These are phyloP conservation scores for Epichloe typhina DNA, from an alignment of 2,329 filamentous ascomycete genomes.

Conservation along the genomic window DNA sequence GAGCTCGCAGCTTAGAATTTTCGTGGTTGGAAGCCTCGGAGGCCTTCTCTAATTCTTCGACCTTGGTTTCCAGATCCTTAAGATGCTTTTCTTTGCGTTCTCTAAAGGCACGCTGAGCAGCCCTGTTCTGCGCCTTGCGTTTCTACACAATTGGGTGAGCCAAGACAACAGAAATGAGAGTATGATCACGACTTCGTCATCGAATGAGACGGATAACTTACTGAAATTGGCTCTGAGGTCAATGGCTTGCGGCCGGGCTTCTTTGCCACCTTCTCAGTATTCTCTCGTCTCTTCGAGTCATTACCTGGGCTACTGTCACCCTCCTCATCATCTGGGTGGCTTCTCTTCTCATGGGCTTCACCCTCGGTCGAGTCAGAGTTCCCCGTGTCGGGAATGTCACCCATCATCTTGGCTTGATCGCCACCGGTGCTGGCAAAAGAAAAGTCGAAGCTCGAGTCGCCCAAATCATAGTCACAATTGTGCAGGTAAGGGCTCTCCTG, in stretches of 20 bases:
- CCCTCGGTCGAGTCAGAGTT: constrained; percentile 47
- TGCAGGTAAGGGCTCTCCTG: constrained; percentile 76
- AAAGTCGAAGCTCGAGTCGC: constrained; percentile 67
- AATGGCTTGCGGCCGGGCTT: constrained; percentile 94
- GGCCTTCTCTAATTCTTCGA: constrained; percentile 64
- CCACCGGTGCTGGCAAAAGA: constrained; percentile 24
- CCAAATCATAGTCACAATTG: constrained; percentile 61
- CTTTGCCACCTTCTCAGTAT: constrained; percentile 76
- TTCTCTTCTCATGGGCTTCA: constrained; percentile 52
- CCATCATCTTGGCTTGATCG: constrained; percentile 57
- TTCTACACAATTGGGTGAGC: constrained; percentile 42
- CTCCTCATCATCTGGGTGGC: constrained; percentile 57
- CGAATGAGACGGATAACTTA: constrained; percentile 37
- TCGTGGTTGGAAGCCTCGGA: constrained; percentile 76
- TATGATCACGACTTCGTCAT: background rate
- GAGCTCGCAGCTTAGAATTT: constrained; percentile 70
- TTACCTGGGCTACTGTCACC: constrained; percentile 40
- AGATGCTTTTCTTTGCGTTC: constrained; percentile 90
- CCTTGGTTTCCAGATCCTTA: constrained; percentile 70
- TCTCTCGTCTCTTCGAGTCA: constrained; percentile 60
- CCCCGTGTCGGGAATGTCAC: constrained; percentile 46
- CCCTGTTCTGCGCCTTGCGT: constrained; percentile 89
- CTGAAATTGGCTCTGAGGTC: constrained; percentile 88
- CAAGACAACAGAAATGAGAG: background rate
- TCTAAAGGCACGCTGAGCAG: constrained; percentile 83